Percentiles rank a stretch among this genome's conserved stretches.
Conservation (phyloP, 176 grass and related monocot genomes). For the Triticum monococcum region DNA sequence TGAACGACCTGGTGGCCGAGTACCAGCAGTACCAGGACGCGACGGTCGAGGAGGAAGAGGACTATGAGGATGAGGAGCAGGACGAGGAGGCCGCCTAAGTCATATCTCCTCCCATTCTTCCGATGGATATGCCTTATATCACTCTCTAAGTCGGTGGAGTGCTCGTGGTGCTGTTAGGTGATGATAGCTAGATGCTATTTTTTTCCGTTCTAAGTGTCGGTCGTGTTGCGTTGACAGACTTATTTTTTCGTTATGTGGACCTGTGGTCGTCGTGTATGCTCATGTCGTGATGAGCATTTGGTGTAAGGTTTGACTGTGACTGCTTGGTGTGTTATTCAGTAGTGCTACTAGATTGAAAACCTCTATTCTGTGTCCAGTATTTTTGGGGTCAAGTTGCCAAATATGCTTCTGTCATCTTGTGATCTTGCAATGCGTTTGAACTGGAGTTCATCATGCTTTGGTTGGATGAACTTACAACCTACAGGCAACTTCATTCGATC, state of each 20-base stretch:
- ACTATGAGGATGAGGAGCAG: conserved; percentile 58
- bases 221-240: conserved; percentile 21
- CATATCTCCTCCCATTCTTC: neutral
- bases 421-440: neutral
- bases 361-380: neutral
- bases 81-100: conserved; percentile 43
- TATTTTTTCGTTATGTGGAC: conserved; percentile 13
- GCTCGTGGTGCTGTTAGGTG: conserved; percentile 28
- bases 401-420: neutral
- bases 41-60: conserved; percentile 54
- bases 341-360: neutral
- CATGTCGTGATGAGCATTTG: conserved; percentile 7
- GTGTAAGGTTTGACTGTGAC: conserved; percentile 17
- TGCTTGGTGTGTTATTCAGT: conserved; percentile 14
- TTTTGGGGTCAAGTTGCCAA: neutral
- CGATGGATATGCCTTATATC: conserved; percentile 21
- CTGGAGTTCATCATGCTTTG: neutral
- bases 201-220: neutral
- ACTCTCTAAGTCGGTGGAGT: conserved; percentile 21
- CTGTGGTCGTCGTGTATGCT: conserved; percentile 15
- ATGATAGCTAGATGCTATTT: conserved; percentile 15
- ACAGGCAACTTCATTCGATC: neutral
- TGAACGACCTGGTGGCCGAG: conserved; percentile 84
- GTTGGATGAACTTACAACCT: neutral
- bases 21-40: conserved; percentile 94